Conservation (phyloP, 768 basidiomycete species). For the Agrocybe pediades region DNA sequence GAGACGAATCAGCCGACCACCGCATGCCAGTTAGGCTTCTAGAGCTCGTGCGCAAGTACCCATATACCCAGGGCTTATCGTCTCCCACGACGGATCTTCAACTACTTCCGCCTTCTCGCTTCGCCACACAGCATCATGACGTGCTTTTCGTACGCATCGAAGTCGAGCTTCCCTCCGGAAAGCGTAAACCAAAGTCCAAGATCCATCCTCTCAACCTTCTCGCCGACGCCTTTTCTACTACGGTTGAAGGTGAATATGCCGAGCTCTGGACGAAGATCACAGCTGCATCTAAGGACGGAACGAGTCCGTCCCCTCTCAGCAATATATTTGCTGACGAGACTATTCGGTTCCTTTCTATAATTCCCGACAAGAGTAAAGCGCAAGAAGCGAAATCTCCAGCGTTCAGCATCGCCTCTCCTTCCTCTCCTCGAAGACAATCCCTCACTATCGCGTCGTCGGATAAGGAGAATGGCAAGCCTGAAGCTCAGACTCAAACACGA, state of each 20-base stretch:
- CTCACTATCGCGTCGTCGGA: conserved; percentile 21
- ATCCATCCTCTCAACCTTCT: conserved; percentile 56
- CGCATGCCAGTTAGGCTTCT: conserved; percentile 70
- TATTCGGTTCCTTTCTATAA: conserved; percentile 49
- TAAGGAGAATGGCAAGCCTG: conserved; percentile 19
- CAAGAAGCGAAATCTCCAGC: conserved; percentile 32
- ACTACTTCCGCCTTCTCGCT: conserved; percentile 62
- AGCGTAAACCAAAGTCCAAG: conserved; percentile 40
- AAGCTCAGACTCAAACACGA: conserved; percentile 17
- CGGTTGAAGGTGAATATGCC: conserved; percentile 33
- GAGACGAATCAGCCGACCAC: conserved; percentile 57
- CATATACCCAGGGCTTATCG: conserved; percentile 44
- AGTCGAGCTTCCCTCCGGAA: conserved; percentile 47
- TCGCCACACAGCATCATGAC: conserved; percentile 64
- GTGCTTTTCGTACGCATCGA: conserved; percentile 71
- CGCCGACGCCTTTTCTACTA: conserved; percentile 57
- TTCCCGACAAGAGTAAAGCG: conserved; percentile 39
- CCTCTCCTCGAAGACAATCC: conserved; percentile 31
- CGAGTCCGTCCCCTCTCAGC: conserved; percentile 38
- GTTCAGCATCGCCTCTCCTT: conserved; percentile 26
- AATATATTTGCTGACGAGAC: conserved; percentile 74
- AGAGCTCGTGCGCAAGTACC: conserved; percentile 72
- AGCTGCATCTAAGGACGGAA: conserved; percentile 35
- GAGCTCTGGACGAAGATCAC: conserved; percentile 60
- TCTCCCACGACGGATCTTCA: conserved; percentile 34